Evolutionary conservation across 1,284 basidiomycete species (phyloP).

Genomic region (Melanopsichium pennsylvanicum): DNA sequence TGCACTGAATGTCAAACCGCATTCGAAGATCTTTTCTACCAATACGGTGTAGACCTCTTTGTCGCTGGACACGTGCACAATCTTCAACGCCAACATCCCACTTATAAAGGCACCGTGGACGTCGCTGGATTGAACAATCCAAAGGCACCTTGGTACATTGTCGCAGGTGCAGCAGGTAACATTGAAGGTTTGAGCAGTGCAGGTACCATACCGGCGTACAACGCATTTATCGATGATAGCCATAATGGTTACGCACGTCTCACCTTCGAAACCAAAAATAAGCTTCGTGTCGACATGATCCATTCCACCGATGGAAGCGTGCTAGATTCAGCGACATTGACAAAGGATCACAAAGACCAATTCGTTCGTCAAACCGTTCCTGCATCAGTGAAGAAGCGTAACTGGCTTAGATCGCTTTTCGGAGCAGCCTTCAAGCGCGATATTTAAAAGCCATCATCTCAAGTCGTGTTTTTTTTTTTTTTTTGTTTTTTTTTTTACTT

Average conservation of each 20-base stretch:
- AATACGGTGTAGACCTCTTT: slow-evolving; percentile 65
- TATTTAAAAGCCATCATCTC: neutral
- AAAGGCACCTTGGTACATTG: slow-evolving; percentile 59
- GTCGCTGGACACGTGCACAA: slow-evolving; percentile 66
- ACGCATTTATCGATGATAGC: slow-evolving; percentile 24
- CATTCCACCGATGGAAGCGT: slow-evolving; percentile 34
- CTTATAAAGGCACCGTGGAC: slow-evolving; percentile 57
- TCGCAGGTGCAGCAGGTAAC: slow-evolving; percentile 66
- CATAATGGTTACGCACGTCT: slow-evolving; percentile 50
- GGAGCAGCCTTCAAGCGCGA: slow-evolving; percentile 10
- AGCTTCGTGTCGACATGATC: slow-evolving; percentile 37
- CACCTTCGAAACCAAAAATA: slow-evolving; percentile 60
- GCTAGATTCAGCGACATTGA: slow-evolving; percentile 38
- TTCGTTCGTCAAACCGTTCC: slow-evolving; percentile 22
- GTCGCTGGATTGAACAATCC: slow-evolving; percentile 54
- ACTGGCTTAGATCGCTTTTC: neutral
- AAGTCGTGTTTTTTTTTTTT: no score
- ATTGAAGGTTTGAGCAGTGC: slow-evolving; percentile 56
- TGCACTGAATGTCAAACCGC: slow-evolving; percentile 63
- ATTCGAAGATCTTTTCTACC: slow-evolving; percentile 64
- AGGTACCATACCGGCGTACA: slow-evolving; percentile 14
- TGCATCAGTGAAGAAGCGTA: neutral
- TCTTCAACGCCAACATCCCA: slow-evolving; percentile 64
- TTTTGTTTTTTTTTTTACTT: no score
- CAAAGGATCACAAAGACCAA: slow-evolving; percentile 26